These are phyloP conservation scores for Penicillium brasilianum DNA, from an alignment of 2,329 filamentous ascomycete genomes.

Conservation along the genomic window DNA sequence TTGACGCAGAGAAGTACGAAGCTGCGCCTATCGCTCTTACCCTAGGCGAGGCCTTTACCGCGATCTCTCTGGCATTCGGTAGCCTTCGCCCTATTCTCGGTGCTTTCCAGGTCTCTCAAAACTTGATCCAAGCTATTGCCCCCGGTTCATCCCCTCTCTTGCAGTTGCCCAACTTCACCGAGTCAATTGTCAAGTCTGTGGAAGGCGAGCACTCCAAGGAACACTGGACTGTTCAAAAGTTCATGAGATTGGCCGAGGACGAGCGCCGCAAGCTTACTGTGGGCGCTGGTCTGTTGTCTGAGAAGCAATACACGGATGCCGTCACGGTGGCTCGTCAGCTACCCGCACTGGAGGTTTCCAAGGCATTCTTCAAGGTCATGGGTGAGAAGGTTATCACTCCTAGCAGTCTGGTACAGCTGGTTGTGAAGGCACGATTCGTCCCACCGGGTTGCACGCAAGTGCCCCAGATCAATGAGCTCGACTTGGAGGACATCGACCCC, in stretches of 20 bases:
- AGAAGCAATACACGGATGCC: slow-evolving; percentile 76
- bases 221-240: slow-evolving; percentile 80
- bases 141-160: slow-evolving; percentile 85
- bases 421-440: slow-evolving; percentile 92
- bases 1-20: slow-evolving; percentile 83
- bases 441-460: slow-evolving; percentile 80
- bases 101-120: slow-evolving; percentile 81
- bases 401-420: slow-evolving; percentile 87
- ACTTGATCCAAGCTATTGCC: slow-evolving; percentile 85
- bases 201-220: slow-evolving; percentile 68
- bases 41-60: slow-evolving; percentile 83
- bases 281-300: slow-evolving; percentile 70
- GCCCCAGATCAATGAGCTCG: slow-evolving; percentile 74
- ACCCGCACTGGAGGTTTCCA: slow-evolving; percentile 81
- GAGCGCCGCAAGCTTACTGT: slow-evolving; percentile 74
- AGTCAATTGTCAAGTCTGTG: slow-evolving; percentile 55
- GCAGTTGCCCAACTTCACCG: slow-evolving; percentile 86
- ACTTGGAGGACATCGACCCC: slow-evolving; percentile 89
- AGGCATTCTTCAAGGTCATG: slow-evolving; percentile 97
- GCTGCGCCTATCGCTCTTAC: slow-evolving; percentile 84
- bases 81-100: slow-evolving; percentile 81
- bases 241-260: slow-evolving; percentile 81
- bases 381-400: slow-evolving; percentile 93
- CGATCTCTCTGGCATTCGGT: slow-evolving; percentile 86
- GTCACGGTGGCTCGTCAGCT: slow-evolving; percentile 81